phyloP scores from a whole-genome alignment of 768 basidiomycete species.

The Russula foetens region DNA sequence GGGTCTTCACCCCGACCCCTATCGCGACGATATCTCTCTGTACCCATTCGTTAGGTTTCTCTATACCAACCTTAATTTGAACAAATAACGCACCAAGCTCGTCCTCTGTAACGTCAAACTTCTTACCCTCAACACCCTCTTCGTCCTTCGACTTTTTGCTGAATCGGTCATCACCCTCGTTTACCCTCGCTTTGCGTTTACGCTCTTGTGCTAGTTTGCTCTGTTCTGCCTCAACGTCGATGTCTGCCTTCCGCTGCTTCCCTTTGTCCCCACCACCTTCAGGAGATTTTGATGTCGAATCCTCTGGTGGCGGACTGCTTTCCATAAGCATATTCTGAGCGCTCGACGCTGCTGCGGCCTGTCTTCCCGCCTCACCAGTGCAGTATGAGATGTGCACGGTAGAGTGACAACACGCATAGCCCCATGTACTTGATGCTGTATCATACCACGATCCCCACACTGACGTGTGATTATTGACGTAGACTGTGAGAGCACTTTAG shows the following conservation, averaged over 20 bases:
- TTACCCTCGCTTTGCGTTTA: constrained; percentile 28
- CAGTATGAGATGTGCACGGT: constrained; percentile 83
- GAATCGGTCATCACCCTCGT: constrained; percentile 57
- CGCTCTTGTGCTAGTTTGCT: constrained; percentile 18
- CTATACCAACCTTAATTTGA: not conserved
- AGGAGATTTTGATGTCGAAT: constrained; percentile 4
- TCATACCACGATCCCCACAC: constrained; percentile 99
- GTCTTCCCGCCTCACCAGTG: constrained; percentile 77
- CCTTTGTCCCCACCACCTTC: constrained; percentile 22
- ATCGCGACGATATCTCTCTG: constrained; percentile 88
- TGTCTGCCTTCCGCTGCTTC: constrained; percentile 5
- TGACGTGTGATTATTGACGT: constrained; percentile 84
- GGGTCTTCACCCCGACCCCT: constrained; percentile 75
- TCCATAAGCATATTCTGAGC: constrained; percentile 54
- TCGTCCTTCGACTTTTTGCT: constrained; percentile 78
- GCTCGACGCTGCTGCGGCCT: constrained; percentile 67
- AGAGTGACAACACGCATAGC: constrained; percentile 93
- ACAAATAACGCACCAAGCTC: constrained; percentile 52
- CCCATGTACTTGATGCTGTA: constrained; percentile 64
- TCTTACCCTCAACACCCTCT: constrained; percentile 57
- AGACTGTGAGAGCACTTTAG: constrained; percentile 42
- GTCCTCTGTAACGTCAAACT: constrained; percentile 85
- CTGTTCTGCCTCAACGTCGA: constrained; percentile 22
- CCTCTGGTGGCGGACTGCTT: constrained; percentile 2
- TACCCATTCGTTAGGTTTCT: constrained; percentile 20